Evolutionary conservation across 352 stramenopile species (phyloP).

Genomic region (Pythium folliculosum): DNA sequence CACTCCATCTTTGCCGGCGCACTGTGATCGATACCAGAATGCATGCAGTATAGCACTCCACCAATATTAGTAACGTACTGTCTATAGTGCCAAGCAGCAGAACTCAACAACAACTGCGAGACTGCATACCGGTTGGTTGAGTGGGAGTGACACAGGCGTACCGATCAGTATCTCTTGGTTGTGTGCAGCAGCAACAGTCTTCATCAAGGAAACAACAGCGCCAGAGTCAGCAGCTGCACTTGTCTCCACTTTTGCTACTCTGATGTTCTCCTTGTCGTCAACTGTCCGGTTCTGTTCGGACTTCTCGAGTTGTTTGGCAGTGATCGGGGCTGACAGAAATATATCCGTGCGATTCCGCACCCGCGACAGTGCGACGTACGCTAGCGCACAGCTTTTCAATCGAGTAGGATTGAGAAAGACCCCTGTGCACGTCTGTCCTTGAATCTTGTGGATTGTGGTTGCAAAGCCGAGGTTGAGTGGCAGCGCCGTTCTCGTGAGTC

Average conservation of each 20-base stretch:
- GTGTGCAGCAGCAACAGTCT: no score
- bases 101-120: no score
- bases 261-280: background rate
- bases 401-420: constrained; percentile 11
- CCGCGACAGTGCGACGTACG: constrained; percentile 18
- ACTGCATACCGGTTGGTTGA: no score
- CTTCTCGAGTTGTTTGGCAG: background rate
- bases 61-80: no score
- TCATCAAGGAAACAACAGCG: no score
- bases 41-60: no score
- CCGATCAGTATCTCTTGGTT: no score
- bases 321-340: background rate
- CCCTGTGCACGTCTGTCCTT: constrained; percentile 6
- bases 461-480: constrained; percentile 14
- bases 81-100: no score
- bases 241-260: background rate
- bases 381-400: constrained; percentile 2
- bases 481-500: constrained; percentile 9
- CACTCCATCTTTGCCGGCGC: no score
- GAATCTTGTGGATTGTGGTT: constrained; percentile 26
- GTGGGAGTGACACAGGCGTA: no score
- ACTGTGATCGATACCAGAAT: no score
- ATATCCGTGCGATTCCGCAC: constrained; percentile 5
- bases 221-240: no score
- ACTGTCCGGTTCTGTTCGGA: background rate